A percentile compares a stretch with the other conserved stretches of the same genome.
These are phyloP conservation scores for Wickerhamomyces rabaulensis DNA, from an alignment of 805 yeast genomes.

Conservation along the genomic window DNA sequence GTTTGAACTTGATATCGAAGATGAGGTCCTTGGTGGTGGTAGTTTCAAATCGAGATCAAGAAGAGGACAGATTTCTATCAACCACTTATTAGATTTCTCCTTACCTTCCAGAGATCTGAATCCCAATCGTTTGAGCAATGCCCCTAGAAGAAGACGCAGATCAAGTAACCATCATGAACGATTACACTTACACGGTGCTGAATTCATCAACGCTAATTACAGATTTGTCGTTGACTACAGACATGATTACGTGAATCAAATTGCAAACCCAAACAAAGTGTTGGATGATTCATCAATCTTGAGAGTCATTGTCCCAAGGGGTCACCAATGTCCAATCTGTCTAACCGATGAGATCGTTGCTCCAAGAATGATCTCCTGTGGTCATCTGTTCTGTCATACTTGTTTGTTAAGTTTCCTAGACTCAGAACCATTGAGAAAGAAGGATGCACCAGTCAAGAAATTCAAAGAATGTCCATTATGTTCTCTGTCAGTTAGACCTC, in stretches of 20 bases:
- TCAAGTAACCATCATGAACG: slow-evolving; percentile 25
- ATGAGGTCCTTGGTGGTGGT: slow-evolving; percentile 26
- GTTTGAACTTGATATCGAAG: slow-evolving; percentile 29
- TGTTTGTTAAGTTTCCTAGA: slow-evolving; percentile 73
- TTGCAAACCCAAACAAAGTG: slow-evolving; percentile 70
- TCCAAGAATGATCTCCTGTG: slow-evolving; percentile 93
- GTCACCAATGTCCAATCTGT: slow-evolving; percentile 89
- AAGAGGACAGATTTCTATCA: slow-evolving; percentile 46
- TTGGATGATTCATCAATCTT: slow-evolving; percentile 55
- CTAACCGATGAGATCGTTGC: slow-evolving; percentile 79
- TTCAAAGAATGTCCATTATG: slow-evolving; percentile 81
- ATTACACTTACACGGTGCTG: slow-evolving; percentile 54
- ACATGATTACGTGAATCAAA: slow-evolving; percentile 50
- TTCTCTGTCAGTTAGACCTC: slow-evolving; percentile 46
- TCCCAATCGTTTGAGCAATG: slow-evolving; percentile 6
- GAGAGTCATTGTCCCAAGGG: slow-evolving; percentile 69
- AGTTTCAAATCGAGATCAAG: slow-evolving; percentile 30
- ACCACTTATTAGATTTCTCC: slow-evolving; percentile 60
- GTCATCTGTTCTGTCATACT: slow-evolving; percentile 83
- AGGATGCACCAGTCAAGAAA: slow-evolving; percentile 38
- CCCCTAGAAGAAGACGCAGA: slow-evolving; percentile 22
- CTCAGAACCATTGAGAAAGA: slow-evolving; percentile 34
- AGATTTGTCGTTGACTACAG: slow-evolving; percentile 73
- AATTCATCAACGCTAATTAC: slow-evolving; percentile 77
- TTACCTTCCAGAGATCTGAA: slow-evolving; percentile 34